Evolutionary conservation across 768 basidiomycete species (phyloP).

Genomic region (Peribolospora kevripleyi): DNA sequence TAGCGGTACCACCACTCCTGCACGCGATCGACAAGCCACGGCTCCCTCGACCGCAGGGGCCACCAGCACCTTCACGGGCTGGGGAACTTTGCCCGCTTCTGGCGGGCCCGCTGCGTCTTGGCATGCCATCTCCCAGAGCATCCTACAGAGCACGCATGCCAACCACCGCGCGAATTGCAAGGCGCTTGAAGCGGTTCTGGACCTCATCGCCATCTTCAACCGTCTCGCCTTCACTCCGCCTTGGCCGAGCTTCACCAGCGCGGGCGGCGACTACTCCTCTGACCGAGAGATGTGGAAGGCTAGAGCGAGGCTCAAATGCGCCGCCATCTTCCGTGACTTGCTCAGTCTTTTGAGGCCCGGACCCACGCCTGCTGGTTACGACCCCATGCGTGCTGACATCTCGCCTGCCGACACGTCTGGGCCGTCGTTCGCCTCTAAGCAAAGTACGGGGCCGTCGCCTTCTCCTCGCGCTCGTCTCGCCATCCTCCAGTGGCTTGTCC

Average conservation of each 20-base stretch:
- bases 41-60: constrained; percentile 2
- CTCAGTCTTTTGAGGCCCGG: constrained; percentile 20
- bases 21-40: not conserved
- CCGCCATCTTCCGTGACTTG: constrained; percentile 23
- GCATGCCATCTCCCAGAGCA: not conserved
- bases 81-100: not conserved
- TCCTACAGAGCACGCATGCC: not conserved
- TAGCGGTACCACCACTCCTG: not conserved
- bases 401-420: not conserved
- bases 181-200: constrained; percentile 9
- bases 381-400: not conserved
- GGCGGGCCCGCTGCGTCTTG: not conserved
- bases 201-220: constrained; percentile 22
- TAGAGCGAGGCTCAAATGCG: constrained; percentile 20
- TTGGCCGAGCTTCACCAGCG: constrained; percentile 7
- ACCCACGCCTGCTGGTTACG: constrained; percentile 5
- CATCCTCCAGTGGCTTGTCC: constrained; percentile 63
- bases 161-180: constrained; percentile 3
- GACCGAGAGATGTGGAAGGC: not conserved
- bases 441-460: constrained; percentile 11
- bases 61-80: not conserved
- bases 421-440: constrained; percentile 1
- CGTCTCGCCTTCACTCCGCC: constrained; percentile 20
- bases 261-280: constrained; percentile 1
- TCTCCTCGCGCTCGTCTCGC: constrained; percentile 38